A percentile compares a stretch with the other conserved stretches of the same genome.
Conservation (phyloP, 768 basidiomycete species). For the Mycena indigotica region DNA sequence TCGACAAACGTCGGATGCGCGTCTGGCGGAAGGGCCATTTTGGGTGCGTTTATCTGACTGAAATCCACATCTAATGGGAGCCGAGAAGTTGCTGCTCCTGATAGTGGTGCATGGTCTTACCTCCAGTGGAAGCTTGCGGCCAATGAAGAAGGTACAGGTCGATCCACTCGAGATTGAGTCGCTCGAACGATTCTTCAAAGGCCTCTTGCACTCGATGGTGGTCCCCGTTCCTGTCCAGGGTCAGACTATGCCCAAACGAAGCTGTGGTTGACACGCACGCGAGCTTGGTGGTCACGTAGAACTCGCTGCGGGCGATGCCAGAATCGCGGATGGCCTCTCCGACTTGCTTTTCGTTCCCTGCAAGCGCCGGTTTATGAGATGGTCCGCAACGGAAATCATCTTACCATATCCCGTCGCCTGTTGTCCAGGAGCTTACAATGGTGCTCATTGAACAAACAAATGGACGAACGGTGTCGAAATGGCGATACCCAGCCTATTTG, state of each 20-base stretch:
- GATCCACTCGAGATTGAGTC: conserved; percentile 43
- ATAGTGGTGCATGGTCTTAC: not conserved
- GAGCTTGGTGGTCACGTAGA: conserved; percentile 57
- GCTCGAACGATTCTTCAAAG: conserved; percentile 39
- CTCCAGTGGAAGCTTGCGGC: no score
- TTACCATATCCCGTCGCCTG: conserved; percentile 35
- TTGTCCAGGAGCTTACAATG: no score
- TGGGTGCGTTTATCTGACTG: not conserved
- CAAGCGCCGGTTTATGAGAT: no score
- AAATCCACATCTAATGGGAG: not conserved
- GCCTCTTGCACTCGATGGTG: conserved; percentile 39
- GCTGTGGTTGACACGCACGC: no score
- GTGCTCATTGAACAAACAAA: no score
- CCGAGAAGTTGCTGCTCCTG: not conserved
- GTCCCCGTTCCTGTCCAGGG: conserved; percentile 24
- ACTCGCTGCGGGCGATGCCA: conserved; percentile 44
- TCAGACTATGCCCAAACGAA: no score
- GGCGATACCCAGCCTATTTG: conserved; percentile 50
- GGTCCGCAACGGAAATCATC: no score
- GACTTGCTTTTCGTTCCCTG: conserved; percentile 50
- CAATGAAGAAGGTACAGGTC: conserved; percentile 40
- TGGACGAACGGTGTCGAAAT: conserved; percentile 47
- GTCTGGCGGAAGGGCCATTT: conserved; percentile 12
- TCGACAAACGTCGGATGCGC: conserved; percentile 33
- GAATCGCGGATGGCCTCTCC: conserved; percentile 49